Conservation (phyloP, 148 eudicot species). For the Salicornia ramosissima region DNA sequence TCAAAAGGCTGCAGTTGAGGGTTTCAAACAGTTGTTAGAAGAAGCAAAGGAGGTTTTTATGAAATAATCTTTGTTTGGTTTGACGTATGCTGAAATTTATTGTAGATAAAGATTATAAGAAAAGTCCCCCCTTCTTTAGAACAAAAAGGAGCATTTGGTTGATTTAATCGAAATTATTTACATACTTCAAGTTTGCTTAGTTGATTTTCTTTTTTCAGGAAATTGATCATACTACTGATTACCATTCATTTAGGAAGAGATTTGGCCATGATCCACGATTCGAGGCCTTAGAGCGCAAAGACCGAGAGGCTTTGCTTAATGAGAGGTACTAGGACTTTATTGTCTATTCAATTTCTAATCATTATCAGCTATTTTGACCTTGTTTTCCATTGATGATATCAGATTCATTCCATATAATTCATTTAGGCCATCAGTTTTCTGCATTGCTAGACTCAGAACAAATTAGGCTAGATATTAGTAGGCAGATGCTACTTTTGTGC, state of each 20-base stretch:
- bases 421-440: not conserved
- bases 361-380: not conserved
- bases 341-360: not conserved
- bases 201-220: constrained; percentile 43
- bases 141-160: not conserved
- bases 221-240: constrained; percentile 66
- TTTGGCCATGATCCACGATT: constrained; percentile 93
- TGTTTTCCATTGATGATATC: not conserved
- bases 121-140: not conserved
- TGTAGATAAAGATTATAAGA: not conserved
- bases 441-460: not conserved
- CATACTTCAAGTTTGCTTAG: constrained; percentile 14
- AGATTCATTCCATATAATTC: not conserved
- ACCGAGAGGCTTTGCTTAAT: constrained; percentile 67
- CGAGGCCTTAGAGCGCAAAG: constrained; percentile 81
- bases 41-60: constrained; percentile 86
- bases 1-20: constrained; percentile 87
- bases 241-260: constrained; percentile 74
- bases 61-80: constrained; percentile 26
- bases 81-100: constrained; percentile 13
- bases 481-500: not conserved
- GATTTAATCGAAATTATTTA: constrained; percentile 5
- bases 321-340: constrained; percentile 57
- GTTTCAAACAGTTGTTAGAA: constrained; percentile 83
- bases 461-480: not conserved